phyloP scores from a whole-genome alignment of 768 basidiomycete genomes.

The Exidia glandulosa region DNA sequence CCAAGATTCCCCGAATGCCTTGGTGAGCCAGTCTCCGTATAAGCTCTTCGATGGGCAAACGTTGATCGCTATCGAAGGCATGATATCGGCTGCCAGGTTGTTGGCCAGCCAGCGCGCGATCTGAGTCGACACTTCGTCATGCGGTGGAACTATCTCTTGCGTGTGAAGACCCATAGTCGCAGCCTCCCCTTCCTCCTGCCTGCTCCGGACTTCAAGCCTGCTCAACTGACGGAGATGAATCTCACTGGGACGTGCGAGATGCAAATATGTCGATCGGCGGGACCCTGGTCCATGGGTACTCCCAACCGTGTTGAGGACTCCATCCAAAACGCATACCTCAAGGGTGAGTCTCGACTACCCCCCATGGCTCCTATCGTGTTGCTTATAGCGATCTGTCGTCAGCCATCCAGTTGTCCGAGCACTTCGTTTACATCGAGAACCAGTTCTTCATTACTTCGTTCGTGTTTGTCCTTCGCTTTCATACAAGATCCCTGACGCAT shows the following conservation, averaged over 20 bases:
- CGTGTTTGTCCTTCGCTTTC: conserved; percentile 17
- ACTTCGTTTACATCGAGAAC: conserved; percentile 97
- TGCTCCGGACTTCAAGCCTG: conserved; percentile 79
- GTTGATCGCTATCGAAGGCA: conserved; percentile 48
- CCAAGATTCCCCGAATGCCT: conserved; percentile 87
- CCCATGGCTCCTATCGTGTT: background rate
- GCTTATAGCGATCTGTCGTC: background rate
- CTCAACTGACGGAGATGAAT: conserved; percentile 66
- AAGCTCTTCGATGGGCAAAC: background rate
- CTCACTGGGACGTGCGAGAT: conserved; percentile 94
- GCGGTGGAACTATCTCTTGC: conserved; percentile 87
- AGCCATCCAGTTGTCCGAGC: conserved; percentile 91
- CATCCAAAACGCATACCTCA: conserved; percentile 87
- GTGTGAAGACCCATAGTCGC: conserved; percentile 94
- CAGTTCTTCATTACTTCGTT: conserved; percentile 88
- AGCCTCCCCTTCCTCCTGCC: conserved; percentile 90
- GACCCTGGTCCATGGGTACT: conserved; percentile 95
- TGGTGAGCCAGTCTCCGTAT: conserved; percentile 52
- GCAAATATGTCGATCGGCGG: conserved; percentile 91
- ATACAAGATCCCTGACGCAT: conserved; percentile 2
- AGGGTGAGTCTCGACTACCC: conserved; percentile 38
- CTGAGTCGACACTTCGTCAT: conserved; percentile 90
- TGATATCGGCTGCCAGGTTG: conserved; percentile 90
- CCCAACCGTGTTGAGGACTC: conserved; percentile 76
- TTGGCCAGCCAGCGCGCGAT: conserved; percentile 93